A percentile compares a stretch with the other conserved stretches of the same genome.
phyloP scores from a whole-genome alignment of 2,329 filamentous ascomycete genomes.

The Aspergillus tubingensis region DNA sequence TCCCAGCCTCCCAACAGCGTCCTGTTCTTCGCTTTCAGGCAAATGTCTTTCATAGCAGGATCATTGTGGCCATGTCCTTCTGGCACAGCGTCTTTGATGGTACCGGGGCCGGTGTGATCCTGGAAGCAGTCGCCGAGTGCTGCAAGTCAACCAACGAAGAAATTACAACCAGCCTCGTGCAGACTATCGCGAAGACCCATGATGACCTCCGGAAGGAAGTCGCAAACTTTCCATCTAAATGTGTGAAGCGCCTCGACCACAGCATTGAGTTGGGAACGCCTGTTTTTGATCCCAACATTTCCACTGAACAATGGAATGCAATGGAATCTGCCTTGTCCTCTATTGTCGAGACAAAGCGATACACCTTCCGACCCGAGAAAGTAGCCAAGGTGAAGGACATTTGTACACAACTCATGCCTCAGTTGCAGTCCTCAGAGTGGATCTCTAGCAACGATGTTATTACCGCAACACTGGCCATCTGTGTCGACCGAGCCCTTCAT shows the following conservation, averaged over 20 bases:
- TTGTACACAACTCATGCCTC: not conserved
- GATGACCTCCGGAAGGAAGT: not conserved
- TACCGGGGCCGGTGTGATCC: constrained; percentile 9
- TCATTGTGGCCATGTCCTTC: constrained; percentile 12
- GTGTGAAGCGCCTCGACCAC: constrained; percentile 3
- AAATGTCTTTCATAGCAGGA: constrained; percentile 12
- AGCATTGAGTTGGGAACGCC: not conserved
- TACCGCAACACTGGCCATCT: constrained; percentile 3
- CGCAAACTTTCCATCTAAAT: constrained; percentile 1
- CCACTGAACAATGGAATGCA: constrained; percentile 2
- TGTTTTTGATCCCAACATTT: constrained; percentile 4
- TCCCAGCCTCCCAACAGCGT: constrained; percentile 11
- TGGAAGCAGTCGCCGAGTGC: constrained; percentile 8
- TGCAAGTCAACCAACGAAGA: not conserved
- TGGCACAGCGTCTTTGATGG: constrained; percentile 13
- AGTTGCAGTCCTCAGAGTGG: not conserved
- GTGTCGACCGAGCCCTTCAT: not conserved
- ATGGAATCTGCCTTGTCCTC: constrained; percentile 4
- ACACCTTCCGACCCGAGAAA: constrained; percentile 5
- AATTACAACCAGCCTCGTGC: not conserved
- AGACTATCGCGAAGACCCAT: not conserved
- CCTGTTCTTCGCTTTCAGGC: constrained; percentile 16
- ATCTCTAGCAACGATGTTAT: constrained; percentile 11
- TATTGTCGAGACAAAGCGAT: not conserved
- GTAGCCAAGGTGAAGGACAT: not conserved